Base-by-base conservation (phyloP, 805 yeast species). In the Yamadazyma laniorum region DNA sequence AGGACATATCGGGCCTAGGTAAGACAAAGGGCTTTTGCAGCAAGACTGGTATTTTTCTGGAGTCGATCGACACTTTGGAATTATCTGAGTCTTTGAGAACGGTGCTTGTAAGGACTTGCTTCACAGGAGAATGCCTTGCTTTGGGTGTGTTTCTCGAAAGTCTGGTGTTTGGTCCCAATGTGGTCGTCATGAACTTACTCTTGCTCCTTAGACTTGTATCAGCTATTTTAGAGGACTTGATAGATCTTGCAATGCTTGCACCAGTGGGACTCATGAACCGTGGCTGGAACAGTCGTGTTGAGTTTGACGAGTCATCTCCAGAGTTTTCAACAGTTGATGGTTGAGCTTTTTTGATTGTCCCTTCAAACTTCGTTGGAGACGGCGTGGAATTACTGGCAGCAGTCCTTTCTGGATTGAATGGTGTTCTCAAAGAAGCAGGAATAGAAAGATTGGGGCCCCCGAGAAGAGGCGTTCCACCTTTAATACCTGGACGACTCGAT, bases 161-260 rank as follows among this genome's bases (percentile, higher is more conserved):
- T 6, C 59, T 56, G 9, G 57, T 58, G 3, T 56, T 51, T 0
- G 70, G 65, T 17, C 61, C 61, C 16, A 67, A 50, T 6, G 63
- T 57, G 1, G 70, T 63, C 1, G 69, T 59, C 23, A 65, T 52
- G 36, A 67, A 63, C 39, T 56, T 55, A 40, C 65, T 66, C 42
- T 55, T 62, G 12, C 49, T 47, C 16, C 32, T 41, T 3, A 17
- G 22, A 4, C 15, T 29, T 11, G 16, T 6, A 2, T 14, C 17
- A n/a, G 17, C 26, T 17, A 16, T 12, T 16, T 34, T 25, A 22
- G 29, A 17, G n/a, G 36, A 15, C 31, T 38, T 26, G 23, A 16
- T 44, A 9, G 42, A 39, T 35, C 59, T 63, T 9, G 63, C 64
- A 9, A 58, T 57, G 33, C 64, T 58, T 0, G 67, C 43, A 22